Percentiles rank a stretch among this genome's conserved stretches.
These are phyloP conservation scores for Russula abietina DNA, from an alignment of 768 basidiomycete species.

Conservation along the genomic window DNA sequence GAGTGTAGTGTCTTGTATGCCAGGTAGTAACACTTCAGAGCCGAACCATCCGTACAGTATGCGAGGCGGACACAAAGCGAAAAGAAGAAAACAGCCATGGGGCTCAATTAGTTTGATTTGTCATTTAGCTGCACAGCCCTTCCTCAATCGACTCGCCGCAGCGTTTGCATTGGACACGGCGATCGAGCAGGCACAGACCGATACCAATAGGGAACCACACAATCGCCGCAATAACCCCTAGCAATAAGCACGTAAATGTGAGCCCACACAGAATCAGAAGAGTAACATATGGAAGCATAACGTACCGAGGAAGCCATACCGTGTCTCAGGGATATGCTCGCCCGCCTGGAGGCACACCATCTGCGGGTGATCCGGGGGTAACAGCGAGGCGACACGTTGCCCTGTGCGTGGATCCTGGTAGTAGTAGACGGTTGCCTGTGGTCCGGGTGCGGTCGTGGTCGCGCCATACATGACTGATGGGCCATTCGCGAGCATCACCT, in stretches of 20 bases:
- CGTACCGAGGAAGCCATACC: slow-evolving; percentile 67
- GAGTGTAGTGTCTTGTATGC: not conserved
- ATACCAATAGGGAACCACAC: slow-evolving; percentile 85
- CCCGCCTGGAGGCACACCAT: slow-evolving; percentile 83
- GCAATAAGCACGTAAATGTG: not conserved
- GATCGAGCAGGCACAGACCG: slow-evolving; percentile 70
- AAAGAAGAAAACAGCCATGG: not conserved
- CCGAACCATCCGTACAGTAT: not conserved
- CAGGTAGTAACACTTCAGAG: not conserved
- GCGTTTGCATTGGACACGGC: slow-evolving; percentile 56
- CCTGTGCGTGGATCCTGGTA: slow-evolving; percentile 35
- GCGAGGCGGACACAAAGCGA: not conserved
- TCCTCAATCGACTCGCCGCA: slow-evolving; percentile 39
- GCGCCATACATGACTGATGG: slow-evolving; percentile 10
- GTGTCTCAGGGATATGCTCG: slow-evolving; percentile 54
- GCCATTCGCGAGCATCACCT: slow-evolving; percentile 1
- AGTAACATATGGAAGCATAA: not conserved
- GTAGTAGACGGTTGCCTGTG: slow-evolving; percentile 26
- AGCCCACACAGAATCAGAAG: not conserved
- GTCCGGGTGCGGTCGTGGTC: not conserved
- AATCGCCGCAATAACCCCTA: slow-evolving; percentile 75
- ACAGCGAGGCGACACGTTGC: slow-evolving; percentile 41
- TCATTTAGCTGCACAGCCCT: slow-evolving; percentile 26
- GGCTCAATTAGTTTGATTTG: not conserved
- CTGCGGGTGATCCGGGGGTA: slow-evolving; percentile 75